A percentile compares a stretch with the other conserved stretches of the same genome.
phyloP scores from a whole-genome alignment of 495 filamentous ascomycete species.

The Bathelium albidoporum region DNA sequence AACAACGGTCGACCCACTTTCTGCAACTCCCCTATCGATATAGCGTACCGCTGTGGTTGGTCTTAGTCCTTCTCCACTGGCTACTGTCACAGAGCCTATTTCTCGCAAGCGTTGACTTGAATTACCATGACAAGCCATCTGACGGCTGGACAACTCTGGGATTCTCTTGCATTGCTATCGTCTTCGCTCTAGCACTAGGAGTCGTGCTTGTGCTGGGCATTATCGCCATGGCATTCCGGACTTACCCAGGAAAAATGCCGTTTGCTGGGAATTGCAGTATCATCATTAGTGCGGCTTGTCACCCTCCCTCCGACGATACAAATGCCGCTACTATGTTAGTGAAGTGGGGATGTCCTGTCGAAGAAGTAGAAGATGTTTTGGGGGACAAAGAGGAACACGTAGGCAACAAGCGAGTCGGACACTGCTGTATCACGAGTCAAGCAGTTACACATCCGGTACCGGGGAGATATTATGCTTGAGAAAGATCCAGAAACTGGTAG shows the following conservation, averaged over 20 bases:
- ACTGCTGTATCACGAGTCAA: constrained; percentile 9
- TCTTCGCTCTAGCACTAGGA: neutral
- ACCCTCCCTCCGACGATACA: constrained; percentile 11
- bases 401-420: neutral
- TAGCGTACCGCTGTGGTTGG: constrained; percentile 8
- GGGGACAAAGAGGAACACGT: neutral
- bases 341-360: constrained; percentile 9
- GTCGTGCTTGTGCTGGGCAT: neutral
- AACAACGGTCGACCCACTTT: constrained; percentile 13
- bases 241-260: constrained; percentile 2
- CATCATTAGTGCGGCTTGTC: constrained; percentile 13
- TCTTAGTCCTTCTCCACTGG: constrained; percentile 13
- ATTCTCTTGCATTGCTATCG: neutral
- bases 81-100: constrained; percentile 18
- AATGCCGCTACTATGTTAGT: constrained; percentile 8
- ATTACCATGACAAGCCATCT: neutral
- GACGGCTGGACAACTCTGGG: neutral
- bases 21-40: constrained; percentile 13
- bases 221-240: neutral
- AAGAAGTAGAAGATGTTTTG: neutral
- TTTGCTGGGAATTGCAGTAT: constrained; percentile 9
- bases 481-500: too few species aligned
- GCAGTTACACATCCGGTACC: neutral
- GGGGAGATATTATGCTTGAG: neutral
- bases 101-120: neutral